These are phyloP conservation scores for Gossypium armourianum DNA, from an alignment of 441 rosid genomes.

Conservation along the genomic window DNA sequence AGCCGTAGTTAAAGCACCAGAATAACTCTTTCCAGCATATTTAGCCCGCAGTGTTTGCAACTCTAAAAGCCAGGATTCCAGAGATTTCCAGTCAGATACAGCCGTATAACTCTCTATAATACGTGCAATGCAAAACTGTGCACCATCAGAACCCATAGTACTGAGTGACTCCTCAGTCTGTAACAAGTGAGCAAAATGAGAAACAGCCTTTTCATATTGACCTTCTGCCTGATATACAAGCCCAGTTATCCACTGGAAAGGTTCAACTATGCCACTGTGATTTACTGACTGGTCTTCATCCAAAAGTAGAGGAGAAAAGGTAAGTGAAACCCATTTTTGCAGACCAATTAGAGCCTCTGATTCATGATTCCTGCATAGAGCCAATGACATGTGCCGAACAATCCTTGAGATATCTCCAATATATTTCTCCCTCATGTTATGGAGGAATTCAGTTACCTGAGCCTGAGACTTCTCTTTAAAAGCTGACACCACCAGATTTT, in stretches of 20 bases:
- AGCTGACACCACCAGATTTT: conserved; percentile 37
- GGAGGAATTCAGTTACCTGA: conserved; percentile 51
- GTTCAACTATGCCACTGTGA: conserved; percentile 32
- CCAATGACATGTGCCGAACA: conserved; percentile 62
- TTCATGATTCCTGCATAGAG: conserved; percentile 66
- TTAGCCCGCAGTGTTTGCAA: conserved; percentile 82
- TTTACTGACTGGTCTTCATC: conserved; percentile 48
- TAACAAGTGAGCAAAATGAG: conserved; percentile 66
- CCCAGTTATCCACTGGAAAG: conserved; percentile 74
- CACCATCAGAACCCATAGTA: conserved; percentile 79
- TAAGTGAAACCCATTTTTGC: conserved; percentile 61
- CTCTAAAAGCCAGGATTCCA: conserved; percentile 76
- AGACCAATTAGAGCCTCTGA: conserved; percentile 72
- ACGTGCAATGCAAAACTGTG: conserved; percentile 76
- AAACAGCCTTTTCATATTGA: conserved; percentile 77
- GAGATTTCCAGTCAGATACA: conserved; percentile 80
- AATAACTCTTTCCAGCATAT: conserved; percentile 86
- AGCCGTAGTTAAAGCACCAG: conserved; percentile 88
- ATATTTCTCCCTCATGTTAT: conserved; percentile 40
- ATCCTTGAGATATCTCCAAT: conserved; percentile 60
- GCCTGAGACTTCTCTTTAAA: conserved; percentile 61
- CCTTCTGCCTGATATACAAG: conserved; percentile 82
- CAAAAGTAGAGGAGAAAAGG: conserved; percentile 58
- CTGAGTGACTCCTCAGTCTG: conserved; percentile 68
- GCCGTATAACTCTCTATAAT: conserved; percentile 84